Percentiles rank a stretch among this genome's conserved stretches.
phyloP scores from a whole-genome alignment of 2,329 filamentous ascomycete genomes.

The Biscogniauxia marginata region DNA sequence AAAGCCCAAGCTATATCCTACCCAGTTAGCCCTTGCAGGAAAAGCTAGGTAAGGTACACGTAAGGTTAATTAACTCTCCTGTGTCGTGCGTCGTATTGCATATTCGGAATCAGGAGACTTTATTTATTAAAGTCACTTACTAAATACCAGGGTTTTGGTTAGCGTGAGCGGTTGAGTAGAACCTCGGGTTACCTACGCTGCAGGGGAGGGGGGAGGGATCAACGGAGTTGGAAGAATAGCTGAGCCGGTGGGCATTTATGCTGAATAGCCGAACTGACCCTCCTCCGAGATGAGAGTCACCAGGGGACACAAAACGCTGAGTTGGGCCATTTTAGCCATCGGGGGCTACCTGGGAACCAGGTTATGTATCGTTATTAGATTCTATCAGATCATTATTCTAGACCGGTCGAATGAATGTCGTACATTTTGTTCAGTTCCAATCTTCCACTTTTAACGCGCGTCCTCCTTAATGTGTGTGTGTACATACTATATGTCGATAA shows the following conservation, averaged over 20 bases:
- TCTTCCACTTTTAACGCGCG: neutral
- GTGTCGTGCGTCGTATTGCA: too few relatives aligned
- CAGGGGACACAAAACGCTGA: neutral
- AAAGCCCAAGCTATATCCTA: too few relatives aligned
- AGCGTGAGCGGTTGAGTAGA: too few relatives aligned
- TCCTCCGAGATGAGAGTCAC: neutral
- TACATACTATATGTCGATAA: neutral
- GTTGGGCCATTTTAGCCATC: neutral
- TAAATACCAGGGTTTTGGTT: neutral
- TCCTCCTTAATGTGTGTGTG: neutral
- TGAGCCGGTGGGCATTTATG: conserved; percentile 11
- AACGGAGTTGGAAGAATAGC: conserved; percentile 8
- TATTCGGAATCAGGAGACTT: too few relatives aligned
- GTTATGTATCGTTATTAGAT: neutral
- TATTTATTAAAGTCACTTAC: too few relatives aligned
- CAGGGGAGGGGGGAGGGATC: neutral
- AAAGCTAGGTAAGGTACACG: too few relatives aligned
- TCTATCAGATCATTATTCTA: neutral
- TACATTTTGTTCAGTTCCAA: neutral
- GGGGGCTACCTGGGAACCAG: too few relatives aligned
- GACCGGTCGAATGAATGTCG: neutral
- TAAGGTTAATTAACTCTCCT: too few relatives aligned
- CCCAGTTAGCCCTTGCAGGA: too few relatives aligned
- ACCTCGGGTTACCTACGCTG: neutral
- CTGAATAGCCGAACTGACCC: neutral